Evolutionary conservation across 2,329 filamentous ascomycete genomes (phyloP).

Genomic region (Hypoxylon sp.): DNA sequence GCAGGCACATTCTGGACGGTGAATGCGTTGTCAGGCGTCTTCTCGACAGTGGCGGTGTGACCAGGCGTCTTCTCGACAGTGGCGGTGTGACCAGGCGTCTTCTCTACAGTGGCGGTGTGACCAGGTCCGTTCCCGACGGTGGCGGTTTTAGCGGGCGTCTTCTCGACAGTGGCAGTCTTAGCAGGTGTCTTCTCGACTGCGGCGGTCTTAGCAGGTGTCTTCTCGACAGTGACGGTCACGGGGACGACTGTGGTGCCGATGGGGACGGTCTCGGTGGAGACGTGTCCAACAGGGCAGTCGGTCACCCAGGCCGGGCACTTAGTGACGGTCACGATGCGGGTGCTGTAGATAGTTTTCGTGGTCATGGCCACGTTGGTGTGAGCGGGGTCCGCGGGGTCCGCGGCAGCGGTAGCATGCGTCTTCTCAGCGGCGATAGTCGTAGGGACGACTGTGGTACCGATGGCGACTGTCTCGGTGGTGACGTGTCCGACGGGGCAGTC

Average conservation of each 20-base stretch:
- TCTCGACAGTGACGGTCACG: constrained; percentile 11
- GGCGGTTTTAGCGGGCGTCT: too few relatives aligned
- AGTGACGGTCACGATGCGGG: constrained; percentile 68
- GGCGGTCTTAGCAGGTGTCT: too few relatives aligned
- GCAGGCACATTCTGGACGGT: too few relatives aligned
- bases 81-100: too few relatives aligned
- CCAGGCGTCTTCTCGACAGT: too few relatives aligned
- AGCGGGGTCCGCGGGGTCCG: too few relatives aligned
- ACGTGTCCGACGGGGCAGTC: constrained; percentile 62
- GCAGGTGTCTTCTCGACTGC: too few relatives aligned
- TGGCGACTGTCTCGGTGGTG: constrained; percentile 41
- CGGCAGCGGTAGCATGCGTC: constrained; percentile 13
- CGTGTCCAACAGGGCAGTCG: constrained; percentile 62
- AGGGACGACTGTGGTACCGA: constrained; percentile 25
- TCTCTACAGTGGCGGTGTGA: too few relatives aligned
- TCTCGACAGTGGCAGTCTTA: too few relatives aligned
- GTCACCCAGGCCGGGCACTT: constrained; percentile 66
- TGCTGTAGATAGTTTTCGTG: constrained; percentile 59
- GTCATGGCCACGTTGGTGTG: constrained; percentile 24
- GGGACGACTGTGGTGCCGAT: constrained; percentile 25
- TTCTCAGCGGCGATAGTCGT: constrained; percentile 13
- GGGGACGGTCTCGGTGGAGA: constrained; percentile 42
- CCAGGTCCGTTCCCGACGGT: too few relatives aligned
- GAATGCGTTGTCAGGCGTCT: too few relatives aligned
- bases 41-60: too few relatives aligned